Evolutionary conservation across 2,329 filamentous ascomycete genomes (phyloP).

Genomic region (Fusarium sp.): DNA sequence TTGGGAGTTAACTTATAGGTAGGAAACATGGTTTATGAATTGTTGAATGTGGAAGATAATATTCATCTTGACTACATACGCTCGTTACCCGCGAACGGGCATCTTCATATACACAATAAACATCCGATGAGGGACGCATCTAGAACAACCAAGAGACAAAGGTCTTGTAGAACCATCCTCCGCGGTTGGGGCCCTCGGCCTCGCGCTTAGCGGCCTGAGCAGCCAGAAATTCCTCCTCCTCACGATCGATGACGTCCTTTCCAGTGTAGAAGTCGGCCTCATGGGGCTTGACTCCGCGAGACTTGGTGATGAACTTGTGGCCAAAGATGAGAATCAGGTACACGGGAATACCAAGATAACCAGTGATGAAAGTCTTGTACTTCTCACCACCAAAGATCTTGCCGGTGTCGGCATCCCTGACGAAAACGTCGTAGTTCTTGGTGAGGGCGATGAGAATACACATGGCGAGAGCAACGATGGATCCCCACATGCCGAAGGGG

Average conservation of each 20-base stretch:
- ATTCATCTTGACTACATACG: conserved; percentile 21
- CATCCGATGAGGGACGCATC: not conserved
- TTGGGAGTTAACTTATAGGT: rapidly evolving
- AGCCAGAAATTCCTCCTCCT: conserved; percentile 75
- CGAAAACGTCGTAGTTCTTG: conserved; percentile 84
- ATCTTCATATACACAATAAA: conserved; percentile 4
- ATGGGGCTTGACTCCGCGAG: conserved; percentile 63
- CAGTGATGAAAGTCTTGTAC: conserved; percentile 81
- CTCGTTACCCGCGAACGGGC: conserved; percentile 10
- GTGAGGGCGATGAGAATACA: conserved; percentile 79
- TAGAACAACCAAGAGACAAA: conserved; percentile 53
- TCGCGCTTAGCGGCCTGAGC: conserved; percentile 44
- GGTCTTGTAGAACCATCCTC: conserved; percentile 50
- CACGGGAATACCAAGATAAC: conserved; percentile 79
- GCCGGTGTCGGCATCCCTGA: conserved; percentile 48
- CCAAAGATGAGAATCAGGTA: conserved; percentile 76
- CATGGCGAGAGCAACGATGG: conserved; percentile 72
- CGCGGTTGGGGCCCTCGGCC: conserved; percentile 33
- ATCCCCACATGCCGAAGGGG: conserved; percentile 77
- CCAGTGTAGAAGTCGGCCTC: conserved; percentile 76
- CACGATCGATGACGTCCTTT: conserved; percentile 77
- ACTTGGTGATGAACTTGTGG: conserved; percentile 68
- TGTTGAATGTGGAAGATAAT: conserved; percentile 7
- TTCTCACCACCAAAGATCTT: conserved; percentile 63
- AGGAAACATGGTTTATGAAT: not conserved